Base-by-base conservation (phyloP, 2,329 filamentous ascomycete species). In the Aureobasidium sp. region DNA sequence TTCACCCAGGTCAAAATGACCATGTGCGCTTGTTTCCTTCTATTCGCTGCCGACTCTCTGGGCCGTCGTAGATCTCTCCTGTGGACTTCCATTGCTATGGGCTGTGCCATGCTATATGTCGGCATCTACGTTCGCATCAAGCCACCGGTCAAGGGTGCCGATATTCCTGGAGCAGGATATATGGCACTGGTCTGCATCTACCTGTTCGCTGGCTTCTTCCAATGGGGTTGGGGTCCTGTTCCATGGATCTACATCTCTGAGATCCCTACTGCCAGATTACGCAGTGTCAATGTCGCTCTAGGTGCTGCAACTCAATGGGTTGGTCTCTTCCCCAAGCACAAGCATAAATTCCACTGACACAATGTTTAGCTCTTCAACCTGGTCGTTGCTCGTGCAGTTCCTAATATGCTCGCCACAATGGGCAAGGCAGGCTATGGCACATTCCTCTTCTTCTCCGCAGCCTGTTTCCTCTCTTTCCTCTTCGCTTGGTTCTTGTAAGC, bases 211-310 rank as follows among this genome's bases (percentile, higher is more conserved):
- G 87, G 83, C 3, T 87, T 90, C 76, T 93, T 92, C 81, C 88
- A 91, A 51, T 55, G 50, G 36, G 67, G 67, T 13, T 69, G 65
- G 67, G 67, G 67, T 2, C 67, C 67, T 13, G 66, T 67, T 38
- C 91, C 89, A 79, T 93, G 91, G 90, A 91, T 92, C 72, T 89
- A 92, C 72, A 86, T 91, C 4, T 87, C 86, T 31, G 91, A 93
- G 77, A 93, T 93, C 66, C 90, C 90, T 0, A 89, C 89, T 9
- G 88, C 89, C 0, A 83, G 91, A 40, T 81, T 93, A 10, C 82
- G 91, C 64, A 88, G 87, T 23, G 79, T 91, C 69, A 93, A 92
- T 72, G 90, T 93, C 9, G 86, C 90, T 2, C 82, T 93, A 54
- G 90, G 86, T 0, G 90, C 91, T 0, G 88, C 88, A 1, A 91